Base-by-base conservation (phyloP, 1,139 yeast species). In the Zygoascus meyerae region DNA sequence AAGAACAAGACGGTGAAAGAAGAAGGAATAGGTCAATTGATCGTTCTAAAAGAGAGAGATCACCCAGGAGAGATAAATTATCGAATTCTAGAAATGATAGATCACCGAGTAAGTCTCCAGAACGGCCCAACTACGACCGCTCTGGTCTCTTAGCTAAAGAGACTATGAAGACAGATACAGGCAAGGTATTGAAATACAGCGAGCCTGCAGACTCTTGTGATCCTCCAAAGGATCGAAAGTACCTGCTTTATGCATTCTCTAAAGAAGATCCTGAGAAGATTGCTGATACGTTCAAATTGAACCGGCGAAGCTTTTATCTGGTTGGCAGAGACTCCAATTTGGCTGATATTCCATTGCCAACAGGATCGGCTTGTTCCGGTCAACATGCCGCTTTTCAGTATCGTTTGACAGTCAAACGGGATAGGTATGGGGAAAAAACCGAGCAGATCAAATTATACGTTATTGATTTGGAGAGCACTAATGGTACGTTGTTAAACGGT, bases 381-480 rank as follows among this genome's bases (percentile, higher is more conserved):
- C 77, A 75, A 54, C 84, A 79, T 53, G 80, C 82, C 8, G 83
- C 71, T 1, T 63, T 79, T 9, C 84, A 79, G 53, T 78, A 74
- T 52, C 60, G 77, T 21, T 45, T 48, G 12, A 56, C 55, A 15
- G 37, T 46, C 14, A 53, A 48, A 1, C 53, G 57, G 12, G 54
- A 56, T 18, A 48, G 52, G 35, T 58, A 55, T n/a, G 57, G 60
- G 29, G 59, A 52, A 16, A 44, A 44, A 10, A 45, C 44, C 3
- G 48, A 46, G 5, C 33, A 48, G 16, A 54, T 66, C 10, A 60
- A 59, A 32, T 72, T 77, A 2, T 79, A 75, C 51, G 45, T 79
- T 5, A 71, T 78, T 33, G 84, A 79, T 54, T 59, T 79, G 26
- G 74, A 71, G 16, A 74, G 81, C 1, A 69, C 78, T 2, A 74